phyloP scores from a whole-genome alignment of 148 eudicot genomes.

The Chenopodium formosanum region DNA sequence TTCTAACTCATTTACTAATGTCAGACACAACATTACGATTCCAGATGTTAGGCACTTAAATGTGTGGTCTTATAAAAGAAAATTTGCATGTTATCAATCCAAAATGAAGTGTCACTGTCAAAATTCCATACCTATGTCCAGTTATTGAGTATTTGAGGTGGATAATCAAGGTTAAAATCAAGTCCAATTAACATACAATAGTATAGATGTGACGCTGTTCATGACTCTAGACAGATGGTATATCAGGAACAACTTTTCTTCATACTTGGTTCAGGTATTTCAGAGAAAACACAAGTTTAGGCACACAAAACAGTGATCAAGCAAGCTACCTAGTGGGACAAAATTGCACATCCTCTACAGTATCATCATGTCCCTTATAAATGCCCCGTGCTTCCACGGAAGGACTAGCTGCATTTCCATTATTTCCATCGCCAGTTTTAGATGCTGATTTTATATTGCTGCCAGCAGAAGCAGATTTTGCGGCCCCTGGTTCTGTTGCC shows the following conservation, averaged over 20 bases:
- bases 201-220: not conserved
- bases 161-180: not conserved
- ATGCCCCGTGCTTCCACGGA: slow-evolving; percentile 70
- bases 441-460: slow-evolving; percentile 37
- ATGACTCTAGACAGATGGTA: not conserved
- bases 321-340: slow-evolving; percentile 76
- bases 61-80: not conserved
- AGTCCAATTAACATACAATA: not conserved
- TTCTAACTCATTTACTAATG: not conserved
- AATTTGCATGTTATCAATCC: not conserved
- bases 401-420: slow-evolving; percentile 48
- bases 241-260: not conserved
- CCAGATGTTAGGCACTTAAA: too few species aligned
- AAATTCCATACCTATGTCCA: not conserved
- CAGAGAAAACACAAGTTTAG: not conserved
- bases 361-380: slow-evolving; percentile 79
- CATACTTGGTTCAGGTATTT: not conserved
- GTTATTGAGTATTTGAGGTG: not conserved
- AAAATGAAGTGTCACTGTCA: not conserved
- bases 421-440: slow-evolving; percentile 41
- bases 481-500: slow-evolving; percentile 58
- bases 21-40: not conserved
- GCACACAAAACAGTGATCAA: not conserved
- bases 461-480: slow-evolving; percentile 55
- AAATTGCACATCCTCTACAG: slow-evolving; percentile 98